These are phyloP conservation scores for Colletotrichum phormii DNA, from an alignment of 2,329 filamentous ascomycete genomes.

Conservation along the genomic window DNA sequence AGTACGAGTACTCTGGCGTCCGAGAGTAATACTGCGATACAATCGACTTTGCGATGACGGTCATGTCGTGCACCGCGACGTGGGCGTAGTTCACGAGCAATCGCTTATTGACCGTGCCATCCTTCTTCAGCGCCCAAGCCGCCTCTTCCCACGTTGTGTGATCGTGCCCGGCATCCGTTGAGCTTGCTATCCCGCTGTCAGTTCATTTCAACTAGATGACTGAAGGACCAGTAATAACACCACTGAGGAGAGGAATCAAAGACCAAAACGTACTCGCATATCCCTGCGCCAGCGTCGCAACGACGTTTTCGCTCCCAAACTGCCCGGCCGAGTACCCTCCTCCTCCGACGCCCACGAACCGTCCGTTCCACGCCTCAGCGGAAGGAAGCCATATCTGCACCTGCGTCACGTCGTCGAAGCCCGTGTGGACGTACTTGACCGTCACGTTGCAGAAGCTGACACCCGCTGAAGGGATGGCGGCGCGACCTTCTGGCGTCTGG, in stretches of 20 bases:
- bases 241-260: not conserved
- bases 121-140: constrained; percentile 39
- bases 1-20: constrained; percentile 58
- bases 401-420: constrained; percentile 40
- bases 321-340: constrained; percentile 45
- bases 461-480: constrained; percentile 30
- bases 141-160: constrained; percentile 21
- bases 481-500: constrained; percentile 31
- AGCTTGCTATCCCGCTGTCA: constrained; percentile 13
- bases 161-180: constrained; percentile 31
- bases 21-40: constrained; percentile 59
- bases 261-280: constrained; percentile 25
- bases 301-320: constrained; percentile 30
- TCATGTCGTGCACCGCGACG: constrained; percentile 42
- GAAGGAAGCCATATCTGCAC: constrained; percentile 43
- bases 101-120: constrained; percentile 33
- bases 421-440: constrained; percentile 42
- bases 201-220: not conserved
- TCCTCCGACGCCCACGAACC: constrained; percentile 46
- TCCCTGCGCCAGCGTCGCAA: constrained; percentile 23
- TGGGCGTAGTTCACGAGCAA: constrained; percentile 29
- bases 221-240: not conserved
- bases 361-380: constrained; percentile 43
- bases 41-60: constrained; percentile 60
- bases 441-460: constrained; percentile 42